Evolutionary conservation across 306 rosid species (phyloP), one percentile per base, ranked within the genome.

Genomic region (Purshia tridentata): DNA sequence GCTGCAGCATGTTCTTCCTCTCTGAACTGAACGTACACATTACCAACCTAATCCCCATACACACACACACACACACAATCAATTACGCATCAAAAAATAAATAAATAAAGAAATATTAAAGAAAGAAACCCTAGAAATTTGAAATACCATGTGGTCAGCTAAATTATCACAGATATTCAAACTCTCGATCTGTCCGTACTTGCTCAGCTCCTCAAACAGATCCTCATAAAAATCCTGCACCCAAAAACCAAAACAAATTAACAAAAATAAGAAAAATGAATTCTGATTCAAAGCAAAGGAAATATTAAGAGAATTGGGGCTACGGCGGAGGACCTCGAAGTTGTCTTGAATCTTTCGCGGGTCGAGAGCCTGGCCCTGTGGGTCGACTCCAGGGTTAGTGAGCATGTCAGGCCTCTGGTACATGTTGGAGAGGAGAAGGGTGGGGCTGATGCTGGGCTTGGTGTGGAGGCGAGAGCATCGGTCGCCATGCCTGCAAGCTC

Each of bases 401-500:
- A 86, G 83, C 94, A 86, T 89, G 52, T 89, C 91, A 22, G 99
- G 99, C 19, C 98, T 69, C 82, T 95, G 99, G 63, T 95, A 95
- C 98, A 95, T 95, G 72, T 95, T 95, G 41, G 99, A 95, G 79
- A 95, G 98, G 20, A 92, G 90, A 1, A 95, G 84, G 1, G 99
- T 95, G 4, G 99, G 99, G 91, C 97, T 90, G 49, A 88, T 95
- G 72, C 93, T 95, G 62, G 98, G 99, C 82, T 91, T 91, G 0
- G 98, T 91, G 84, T 95, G 99, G 9, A 95, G 99, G 51, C 99
- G 72, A 1, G 99, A 91, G 81, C 99, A 95, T 52, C 99, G 90
- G 85, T 94, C 99, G 4, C 99, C 99, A 18, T 95, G 99, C 45
- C 99, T 75, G 78, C 99, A 95, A 29, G 99, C 99, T 67, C 99